Conservation (phyloP, 2,329 filamentous ascomycete genomes). For the Diaporthe caulivora region DNA sequence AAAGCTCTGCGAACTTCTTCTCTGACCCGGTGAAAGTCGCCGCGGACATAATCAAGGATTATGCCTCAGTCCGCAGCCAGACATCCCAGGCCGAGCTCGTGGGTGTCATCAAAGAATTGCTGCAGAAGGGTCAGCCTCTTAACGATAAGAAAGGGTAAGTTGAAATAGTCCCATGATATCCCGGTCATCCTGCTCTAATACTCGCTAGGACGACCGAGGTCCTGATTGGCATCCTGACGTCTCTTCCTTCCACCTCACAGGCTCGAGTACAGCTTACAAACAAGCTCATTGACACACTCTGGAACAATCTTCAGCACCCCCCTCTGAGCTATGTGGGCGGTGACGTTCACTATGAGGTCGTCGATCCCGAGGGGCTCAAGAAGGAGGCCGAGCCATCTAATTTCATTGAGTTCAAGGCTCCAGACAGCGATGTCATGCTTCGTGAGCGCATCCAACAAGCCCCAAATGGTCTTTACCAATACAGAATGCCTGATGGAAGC, state of each 20-base stretch:
- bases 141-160: constrained; percentile 17
- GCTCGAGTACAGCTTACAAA: constrained; percentile 57
- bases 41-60: constrained; percentile 8
- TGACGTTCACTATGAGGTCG: constrained; percentile 49
- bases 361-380: constrained; percentile 50
- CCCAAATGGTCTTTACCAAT: constrained; percentile 51
- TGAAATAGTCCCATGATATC: neutral
- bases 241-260: constrained; percentile 51
- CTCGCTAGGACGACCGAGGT: constrained; percentile 53
- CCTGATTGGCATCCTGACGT: constrained; percentile 55
- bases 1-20: constrained; percentile 46
- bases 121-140: constrained; percentile 12
- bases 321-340: constrained; percentile 54
- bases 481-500: constrained; percentile 31
- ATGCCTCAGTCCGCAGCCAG: neutral
- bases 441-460: constrained; percentile 52
- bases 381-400: constrained; percentile 52
- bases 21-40: constrained; percentile 41
- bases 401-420: constrained; percentile 55
- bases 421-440: constrained; percentile 4
- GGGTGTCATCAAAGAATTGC: constrained; percentile 41
- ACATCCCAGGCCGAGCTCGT: constrained; percentile 46
- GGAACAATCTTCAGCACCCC: constrained; percentile 67
- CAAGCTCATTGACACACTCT: constrained; percentile 64
- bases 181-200: constrained; percentile 34